Base-by-base conservation (phyloP, 2,329 filamentous ascomycete species). In the Conoideocrella luteorostrata region DNA sequence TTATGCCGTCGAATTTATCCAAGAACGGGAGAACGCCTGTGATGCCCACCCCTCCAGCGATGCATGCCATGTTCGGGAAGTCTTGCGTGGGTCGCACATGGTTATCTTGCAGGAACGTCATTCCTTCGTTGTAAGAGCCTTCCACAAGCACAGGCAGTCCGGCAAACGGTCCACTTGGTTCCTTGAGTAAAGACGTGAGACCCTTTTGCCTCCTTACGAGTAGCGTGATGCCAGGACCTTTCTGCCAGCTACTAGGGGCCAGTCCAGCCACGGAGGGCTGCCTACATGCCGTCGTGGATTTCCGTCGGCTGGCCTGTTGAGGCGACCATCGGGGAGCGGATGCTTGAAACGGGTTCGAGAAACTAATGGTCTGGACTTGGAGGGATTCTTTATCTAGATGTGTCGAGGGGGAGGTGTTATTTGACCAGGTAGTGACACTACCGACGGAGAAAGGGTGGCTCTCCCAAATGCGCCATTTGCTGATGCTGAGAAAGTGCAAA, bases 381-480 rank as follows among this genome's bases (percentile, higher is more conserved):
- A 33, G 15, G 5, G 30, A 13, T 33, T 9, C 5, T 10, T 20
- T 33, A 15, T 33, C 30, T 13, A n/a, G n/a, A n/a, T n/a, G n/a
- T n/a, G n/a, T n/a, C n/a, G 30, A 33, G 5, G 9, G 9, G 13
- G 30, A 15, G 30, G 11, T 9, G 7, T 17, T 17, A 17, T 17
- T 15, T 17, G 15, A 17, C 30, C 30, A 33, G 15, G 30, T 33
- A 20, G 30, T 33, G 30, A 33, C 30, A 20, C 30, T 33, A 7
- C 30, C 39, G 11, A 41, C 22, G 11, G 39, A 41, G 41, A 66
- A 63, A 4, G 64, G 63, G 35, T 66, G 63, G 17, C 49, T 63
- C 37, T 65, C 62, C 63, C 63, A 66, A 41, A 66, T 51, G 2
- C 54, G 48, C 62, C 64, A 64, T 15, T 33, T 33, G 28, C 53